Evolutionary conservation across 352 stramenopile genomes (phyloP).

Genomic region (Phytophthora niederhauseri): DNA sequence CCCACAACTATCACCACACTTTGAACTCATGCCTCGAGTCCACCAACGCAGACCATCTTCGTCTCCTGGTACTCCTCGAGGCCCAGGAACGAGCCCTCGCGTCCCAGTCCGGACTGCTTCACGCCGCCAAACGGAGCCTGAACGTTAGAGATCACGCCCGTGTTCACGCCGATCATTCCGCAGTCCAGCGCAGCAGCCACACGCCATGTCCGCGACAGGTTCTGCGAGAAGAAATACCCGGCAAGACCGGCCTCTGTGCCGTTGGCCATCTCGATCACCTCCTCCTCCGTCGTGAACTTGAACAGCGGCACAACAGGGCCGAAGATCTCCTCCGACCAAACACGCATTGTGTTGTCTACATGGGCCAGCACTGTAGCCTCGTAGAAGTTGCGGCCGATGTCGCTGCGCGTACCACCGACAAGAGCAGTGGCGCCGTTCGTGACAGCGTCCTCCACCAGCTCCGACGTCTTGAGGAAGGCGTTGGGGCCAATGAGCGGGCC

Average conservation of each 20-base stretch:
- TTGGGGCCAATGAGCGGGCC: conserved; percentile 95
- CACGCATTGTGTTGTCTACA: conserved; percentile 84
- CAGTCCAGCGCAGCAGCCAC: conserved; percentile 90
- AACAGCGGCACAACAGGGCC: conserved; percentile 94
- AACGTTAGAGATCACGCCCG: conserved; percentile 84
- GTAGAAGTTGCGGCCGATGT: conserved; percentile 92
- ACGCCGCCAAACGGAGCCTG: conserved; percentile 91
- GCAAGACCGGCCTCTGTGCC: conserved; percentile 92
- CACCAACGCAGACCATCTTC: conserved; percentile 94
- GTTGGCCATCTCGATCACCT: conserved; percentile 97
- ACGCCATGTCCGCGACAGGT: conserved; percentile 89
- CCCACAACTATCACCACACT: conserved; percentile 13
- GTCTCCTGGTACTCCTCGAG: conserved; percentile 97
- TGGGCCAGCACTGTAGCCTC: conserved; percentile 93
- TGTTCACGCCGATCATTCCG: conserved; percentile 97
- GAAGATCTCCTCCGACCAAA: conserved; percentile 96
- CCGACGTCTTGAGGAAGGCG: conserved; percentile 90
- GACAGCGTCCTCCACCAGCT: conserved; percentile 90
- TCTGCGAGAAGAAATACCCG: conserved; percentile 95
- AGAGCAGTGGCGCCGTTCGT: conserved; percentile 91
- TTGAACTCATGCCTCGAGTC: conserved; percentile 44
- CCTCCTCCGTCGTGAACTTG: conserved; percentile 94
- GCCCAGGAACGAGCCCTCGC: conserved; percentile 90
- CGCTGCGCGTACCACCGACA: conserved; percentile 75
- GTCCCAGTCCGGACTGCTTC: conserved; percentile 90